Conservation (phyloP, 2,329 filamentous ascomycete species). For the Exophiala mesophila region DNA sequence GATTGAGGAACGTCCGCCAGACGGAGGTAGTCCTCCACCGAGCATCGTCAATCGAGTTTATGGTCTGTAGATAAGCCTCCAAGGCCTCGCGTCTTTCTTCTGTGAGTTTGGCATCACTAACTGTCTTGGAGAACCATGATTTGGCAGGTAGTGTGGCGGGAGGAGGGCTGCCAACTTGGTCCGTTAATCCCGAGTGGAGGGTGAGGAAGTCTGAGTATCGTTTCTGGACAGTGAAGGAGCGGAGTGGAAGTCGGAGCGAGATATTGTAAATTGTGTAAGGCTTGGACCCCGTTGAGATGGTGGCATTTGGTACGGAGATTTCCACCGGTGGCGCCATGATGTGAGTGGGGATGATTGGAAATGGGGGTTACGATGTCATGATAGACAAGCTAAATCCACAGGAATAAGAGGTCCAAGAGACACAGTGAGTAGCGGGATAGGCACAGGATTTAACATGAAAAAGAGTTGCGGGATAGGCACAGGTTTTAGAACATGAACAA, state of each 20-base stretch:
- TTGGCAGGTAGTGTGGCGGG: constrained; percentile 54
- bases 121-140: constrained; percentile 56
- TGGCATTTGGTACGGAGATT: constrained; percentile 48
- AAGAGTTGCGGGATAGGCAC: too few species aligned
- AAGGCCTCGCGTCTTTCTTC: constrained; percentile 54
- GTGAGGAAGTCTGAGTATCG: constrained; percentile 60
- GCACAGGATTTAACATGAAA: too few species aligned
- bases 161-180: constrained; percentile 48
- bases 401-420: too few species aligned
- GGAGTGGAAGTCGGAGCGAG: constrained; percentile 56
- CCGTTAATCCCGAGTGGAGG: constrained; percentile 49
- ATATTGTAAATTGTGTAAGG: constrained; percentile 60
- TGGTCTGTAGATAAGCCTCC: constrained; percentile 55
- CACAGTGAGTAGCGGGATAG: too few species aligned
- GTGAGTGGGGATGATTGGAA: too few species aligned
- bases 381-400: too few species aligned
- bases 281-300: constrained; percentile 44
- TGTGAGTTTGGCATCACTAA: constrained; percentile 51
- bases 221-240: constrained; percentile 55
- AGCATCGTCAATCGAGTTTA: constrained; percentile 52
- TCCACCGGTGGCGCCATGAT: constrained; percentile 42
- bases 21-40: constrained; percentile 54
- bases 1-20: constrained; percentile 56
- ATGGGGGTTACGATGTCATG: too few species aligned
- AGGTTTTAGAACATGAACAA: too few species aligned